A percentile compares a stretch with the other conserved stretches of the same genome.
These are phyloP conservation scores for Lignosus rhinocerotis DNA, from an alignment of 1,284 basidiomycete genomes.

Conservation along the genomic window DNA sequence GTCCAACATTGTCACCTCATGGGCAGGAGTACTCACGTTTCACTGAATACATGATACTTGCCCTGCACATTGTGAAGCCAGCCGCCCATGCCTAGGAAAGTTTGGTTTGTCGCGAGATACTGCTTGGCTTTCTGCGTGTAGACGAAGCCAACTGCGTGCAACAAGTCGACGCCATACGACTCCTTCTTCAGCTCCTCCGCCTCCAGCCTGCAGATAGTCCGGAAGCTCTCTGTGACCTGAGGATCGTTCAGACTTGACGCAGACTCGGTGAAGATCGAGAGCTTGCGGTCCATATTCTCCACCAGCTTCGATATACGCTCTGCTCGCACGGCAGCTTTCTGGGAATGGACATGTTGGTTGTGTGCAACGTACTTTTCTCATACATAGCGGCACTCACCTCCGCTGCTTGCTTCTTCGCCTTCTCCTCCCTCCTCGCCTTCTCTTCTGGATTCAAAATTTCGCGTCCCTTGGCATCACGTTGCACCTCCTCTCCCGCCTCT, in stretches of 20 bases:
- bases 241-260: slow-evolving; percentile 74
- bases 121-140: slow-evolving; percentile 86
- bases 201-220: slow-evolving; percentile 79
- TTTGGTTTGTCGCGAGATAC: slow-evolving; percentile 76
- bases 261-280: slow-evolving; percentile 91
- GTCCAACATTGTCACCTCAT: background rate
- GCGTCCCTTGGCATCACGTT: slow-evolving; percentile 65
- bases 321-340: slow-evolving; percentile 81
- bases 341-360: background rate
- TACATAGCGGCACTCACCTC: slow-evolving; percentile 52
- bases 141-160: slow-evolving; percentile 90
- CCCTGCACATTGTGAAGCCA: slow-evolving; percentile 95
- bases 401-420: slow-evolving; percentile 62
- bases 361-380: background rate
- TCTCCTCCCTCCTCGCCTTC: slow-evolving; percentile 77
- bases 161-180: slow-evolving; percentile 90
- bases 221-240: slow-evolving; percentile 70
- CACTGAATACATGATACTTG: slow-evolving; percentile 91
- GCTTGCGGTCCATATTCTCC: slow-evolving; percentile 82
- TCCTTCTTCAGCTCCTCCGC: slow-evolving; percentile 89
- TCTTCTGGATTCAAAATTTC: slow-evolving; percentile 83
- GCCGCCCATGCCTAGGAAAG: slow-evolving; percentile 81
- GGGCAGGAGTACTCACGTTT: slow-evolving; percentile 64
- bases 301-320: slow-evolving; percentile 84
- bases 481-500: slow-evolving; percentile 49